Evolutionary conservation across 257 asterid genomes (phyloP).

Genomic region (Nicotiana benthamiana): DNA sequence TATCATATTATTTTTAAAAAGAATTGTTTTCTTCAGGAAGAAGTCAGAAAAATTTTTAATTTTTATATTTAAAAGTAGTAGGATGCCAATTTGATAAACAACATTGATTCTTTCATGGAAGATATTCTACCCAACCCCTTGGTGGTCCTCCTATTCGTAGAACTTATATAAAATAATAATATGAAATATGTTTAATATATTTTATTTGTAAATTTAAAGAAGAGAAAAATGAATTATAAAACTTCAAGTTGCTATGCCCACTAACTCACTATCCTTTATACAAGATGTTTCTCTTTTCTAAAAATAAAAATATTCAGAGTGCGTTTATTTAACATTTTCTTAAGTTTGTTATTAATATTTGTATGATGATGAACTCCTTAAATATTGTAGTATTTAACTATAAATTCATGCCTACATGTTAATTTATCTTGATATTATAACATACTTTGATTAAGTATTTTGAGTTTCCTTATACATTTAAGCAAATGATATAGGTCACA

Average conservation of each 20-base stretch:
- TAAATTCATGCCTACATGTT: neutral
- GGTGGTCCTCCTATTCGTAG: neutral
- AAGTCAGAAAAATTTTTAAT: neutral
- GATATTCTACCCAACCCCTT: neutral
- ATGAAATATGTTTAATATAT: neutral
- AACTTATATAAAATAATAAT: neutral
- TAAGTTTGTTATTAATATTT: neutral
- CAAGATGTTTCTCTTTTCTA: neutral
- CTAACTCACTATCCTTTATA: neutral
- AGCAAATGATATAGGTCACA: neutral
- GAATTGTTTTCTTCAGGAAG: slow-evolving; percentile 3
- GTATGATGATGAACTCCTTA: neutral
- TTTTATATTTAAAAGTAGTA: neutral
- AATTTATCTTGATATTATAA: neutral
- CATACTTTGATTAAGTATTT: neutral
- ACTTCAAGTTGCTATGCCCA: neutral
- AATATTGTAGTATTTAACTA: neutral
- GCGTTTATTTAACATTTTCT: neutral
- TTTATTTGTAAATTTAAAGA: neutral
- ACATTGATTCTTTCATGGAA: neutral
- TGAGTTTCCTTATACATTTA: neutral
- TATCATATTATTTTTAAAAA: neutral
- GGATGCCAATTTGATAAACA: slow-evolving; percentile 1
- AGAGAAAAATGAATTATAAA: neutral
- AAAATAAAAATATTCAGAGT: neutral